These are phyloP conservation scores for Podospora pseudoanserina DNA, from an alignment of 495 filamentous ascomycete genomes.

Conservation along the genomic window DNA sequence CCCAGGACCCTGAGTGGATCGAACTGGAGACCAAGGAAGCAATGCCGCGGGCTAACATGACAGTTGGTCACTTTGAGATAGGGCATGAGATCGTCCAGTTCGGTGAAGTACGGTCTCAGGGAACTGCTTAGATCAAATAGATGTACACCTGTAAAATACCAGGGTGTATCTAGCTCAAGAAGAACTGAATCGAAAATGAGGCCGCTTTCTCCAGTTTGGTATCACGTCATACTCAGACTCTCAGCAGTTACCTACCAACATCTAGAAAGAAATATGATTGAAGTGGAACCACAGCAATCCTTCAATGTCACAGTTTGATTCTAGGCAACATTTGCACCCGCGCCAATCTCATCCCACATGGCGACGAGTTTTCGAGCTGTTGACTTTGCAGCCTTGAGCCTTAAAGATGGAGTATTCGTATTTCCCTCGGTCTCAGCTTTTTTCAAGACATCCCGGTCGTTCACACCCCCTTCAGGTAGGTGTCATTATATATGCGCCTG, in stretches of 20 bases:
- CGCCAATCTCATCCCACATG: background rate
- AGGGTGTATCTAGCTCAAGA: background rate
- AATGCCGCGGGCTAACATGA: conserved; percentile 7
- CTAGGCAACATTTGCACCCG: background rate
- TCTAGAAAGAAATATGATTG: background rate
- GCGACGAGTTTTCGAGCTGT: background rate
- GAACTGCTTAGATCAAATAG: background rate
- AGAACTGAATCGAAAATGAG: background rate
- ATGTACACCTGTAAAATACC: too few species aligned
- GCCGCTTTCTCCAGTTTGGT: background rate
- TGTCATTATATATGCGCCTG: background rate
- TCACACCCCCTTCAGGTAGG: background rate
- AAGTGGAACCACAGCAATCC: background rate
- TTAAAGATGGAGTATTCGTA: background rate
- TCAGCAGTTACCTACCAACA: background rate
- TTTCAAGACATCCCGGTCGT: background rate
- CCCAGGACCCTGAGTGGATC: conserved; percentile 12
- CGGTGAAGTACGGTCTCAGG: background rate
- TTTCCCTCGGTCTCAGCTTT: background rate
- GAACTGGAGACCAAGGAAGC: conserved; percentile 10
- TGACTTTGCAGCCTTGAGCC: background rate
- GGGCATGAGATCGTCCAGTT: conserved; percentile 14
- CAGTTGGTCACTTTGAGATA: conserved; percentile 11
- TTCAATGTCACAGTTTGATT: background rate
- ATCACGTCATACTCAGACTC: background rate